phyloP scores from a whole-genome alignment of 208 protist genomes.

The Blastocrithidia nonstop region DNA sequence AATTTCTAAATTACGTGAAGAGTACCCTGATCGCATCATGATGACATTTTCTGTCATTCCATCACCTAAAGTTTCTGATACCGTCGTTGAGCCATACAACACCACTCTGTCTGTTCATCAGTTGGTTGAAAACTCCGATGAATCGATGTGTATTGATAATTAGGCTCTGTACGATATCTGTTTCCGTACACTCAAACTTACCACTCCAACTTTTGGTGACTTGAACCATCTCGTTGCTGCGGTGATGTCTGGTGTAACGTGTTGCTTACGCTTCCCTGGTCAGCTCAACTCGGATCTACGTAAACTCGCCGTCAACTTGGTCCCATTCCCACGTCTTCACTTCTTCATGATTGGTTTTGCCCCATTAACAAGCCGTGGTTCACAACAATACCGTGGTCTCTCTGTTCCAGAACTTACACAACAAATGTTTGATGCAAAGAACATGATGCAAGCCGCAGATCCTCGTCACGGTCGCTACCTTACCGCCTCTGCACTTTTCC shows the following conservation, averaged over 20 bases:
- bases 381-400: constrained; percentile 74
- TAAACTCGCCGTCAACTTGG: too few relatives aligned
- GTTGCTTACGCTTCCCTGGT: constrained; percentile 94
- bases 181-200: constrained; percentile 95
- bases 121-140: constrained; percentile 89
- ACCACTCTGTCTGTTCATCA: constrained; percentile 95
- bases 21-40: constrained; percentile 98
- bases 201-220: constrained; percentile 92
- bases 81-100: constrained; percentile 97
- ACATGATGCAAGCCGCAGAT: constrained; percentile 92
- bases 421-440: constrained; percentile 96
- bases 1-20: constrained; percentile 96
- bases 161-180: constrained; percentile 98
- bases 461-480: constrained; percentile 37
- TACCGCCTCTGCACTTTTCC: constrained; percentile 78
- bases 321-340: constrained; percentile 97
- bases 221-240: constrained; percentile 93
- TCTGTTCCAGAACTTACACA: constrained; percentile 87
- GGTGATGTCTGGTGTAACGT: constrained; percentile 92
- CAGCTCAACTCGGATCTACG: constrained; percentile 94
- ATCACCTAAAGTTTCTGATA: constrained; percentile 95
- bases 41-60: constrained; percentile 97
- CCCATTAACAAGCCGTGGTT: constrained; percentile 83
- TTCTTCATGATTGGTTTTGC: constrained; percentile 97
- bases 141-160: constrained; percentile 94